phyloP scores from a whole-genome alignment of 2,329 filamentous ascomycete species.

The Alternaria ventricosa region DNA sequence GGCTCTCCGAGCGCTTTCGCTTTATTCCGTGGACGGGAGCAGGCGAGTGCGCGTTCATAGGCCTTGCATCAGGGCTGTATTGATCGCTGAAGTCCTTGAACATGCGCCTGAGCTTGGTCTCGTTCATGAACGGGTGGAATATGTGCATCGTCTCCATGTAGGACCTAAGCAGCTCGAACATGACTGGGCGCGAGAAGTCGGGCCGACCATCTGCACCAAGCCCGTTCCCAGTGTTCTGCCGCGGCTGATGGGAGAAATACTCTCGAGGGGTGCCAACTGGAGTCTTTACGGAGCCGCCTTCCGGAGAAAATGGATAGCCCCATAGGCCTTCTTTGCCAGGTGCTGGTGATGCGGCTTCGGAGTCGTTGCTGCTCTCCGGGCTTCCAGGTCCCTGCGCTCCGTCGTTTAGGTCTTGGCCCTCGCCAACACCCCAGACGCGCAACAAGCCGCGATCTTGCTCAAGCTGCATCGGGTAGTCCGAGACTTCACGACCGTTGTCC shows the following conservation, averaged over 20 bases:
- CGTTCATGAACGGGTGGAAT: conserved; percentile 69
- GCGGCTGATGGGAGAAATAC: conserved; percentile 31
- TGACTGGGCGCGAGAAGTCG: conserved; percentile 59
- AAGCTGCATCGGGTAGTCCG: conserved; percentile 74
- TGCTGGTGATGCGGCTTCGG: conserved; percentile 50
- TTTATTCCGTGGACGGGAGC: conserved; percentile 28
- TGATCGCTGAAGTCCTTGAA: conserved; percentile 55
- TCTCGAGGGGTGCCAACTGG: conserved; percentile 30
- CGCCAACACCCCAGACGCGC: conserved; percentile 78
- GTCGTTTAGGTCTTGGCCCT: conserved; percentile 69
- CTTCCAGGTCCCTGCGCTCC: conserved; percentile 48
- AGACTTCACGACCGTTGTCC: conserved; percentile 65
- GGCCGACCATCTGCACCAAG: conserved; percentile 61
- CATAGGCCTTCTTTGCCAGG: conserved; percentile 57
- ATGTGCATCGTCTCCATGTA: conserved; percentile 68
- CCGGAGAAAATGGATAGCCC: conserved; percentile 56
- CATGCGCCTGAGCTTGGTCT: conserved; percentile 58
- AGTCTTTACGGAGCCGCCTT: conserved; percentile 31
- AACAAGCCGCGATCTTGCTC: conserved; percentile 78
- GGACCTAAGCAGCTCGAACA: conserved; percentile 59
- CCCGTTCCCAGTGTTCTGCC: conserved; percentile 49
- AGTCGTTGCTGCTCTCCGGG: conserved; percentile 46
- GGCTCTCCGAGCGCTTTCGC: conserved; percentile 43
- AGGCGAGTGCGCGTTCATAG: conserved; percentile 31
- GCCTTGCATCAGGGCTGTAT: conserved; percentile 42